Percentiles rank a stretch among this genome's conserved stretches.
phyloP scores from a whole-genome alignment of 345 rosid species.

The Pseudoturritis turrita region DNA sequence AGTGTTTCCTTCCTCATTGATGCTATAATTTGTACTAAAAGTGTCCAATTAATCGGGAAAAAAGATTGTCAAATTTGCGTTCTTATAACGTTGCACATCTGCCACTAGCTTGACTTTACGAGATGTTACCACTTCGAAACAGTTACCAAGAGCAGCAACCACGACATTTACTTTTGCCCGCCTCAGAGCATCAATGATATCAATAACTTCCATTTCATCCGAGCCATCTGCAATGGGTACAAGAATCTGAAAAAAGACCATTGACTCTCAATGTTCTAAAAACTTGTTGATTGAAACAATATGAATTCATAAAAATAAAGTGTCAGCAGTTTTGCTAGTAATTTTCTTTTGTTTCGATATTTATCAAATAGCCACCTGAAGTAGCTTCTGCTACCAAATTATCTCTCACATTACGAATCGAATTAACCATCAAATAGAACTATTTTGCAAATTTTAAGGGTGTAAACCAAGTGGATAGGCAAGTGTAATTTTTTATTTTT shows the following conservation, averaged over 20 bases:
- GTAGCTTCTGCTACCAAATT: too few relatives aligned
- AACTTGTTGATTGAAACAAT: background rate
- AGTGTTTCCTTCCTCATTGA: too few relatives aligned
- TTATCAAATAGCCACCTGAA: too few relatives aligned
- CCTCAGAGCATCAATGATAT: conserved; percentile 70
- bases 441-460: background rate
- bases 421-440: background rate
- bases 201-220: conserved; percentile 91
- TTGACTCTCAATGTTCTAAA: background rate
- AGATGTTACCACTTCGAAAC: conserved; percentile 71
- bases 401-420: background rate
- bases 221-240: conserved; percentile 86
- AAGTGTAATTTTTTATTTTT: conserved; percentile 18
- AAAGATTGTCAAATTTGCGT: too few relatives aligned
- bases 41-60: too few relatives aligned
- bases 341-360: background rate
- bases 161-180: conserved; percentile 83
- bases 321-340: background rate
- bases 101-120: conserved; percentile 82
- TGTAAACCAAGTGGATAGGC: background rate
- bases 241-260: conserved; percentile 57
- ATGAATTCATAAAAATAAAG: background rate
- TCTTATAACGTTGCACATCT: too few relatives aligned
- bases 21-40: too few relatives aligned
- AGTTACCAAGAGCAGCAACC: conserved; percentile 78